Base-by-base conservation (phyloP, 352 stramenopile genomes). In the Pythium brachiatum region DNA sequence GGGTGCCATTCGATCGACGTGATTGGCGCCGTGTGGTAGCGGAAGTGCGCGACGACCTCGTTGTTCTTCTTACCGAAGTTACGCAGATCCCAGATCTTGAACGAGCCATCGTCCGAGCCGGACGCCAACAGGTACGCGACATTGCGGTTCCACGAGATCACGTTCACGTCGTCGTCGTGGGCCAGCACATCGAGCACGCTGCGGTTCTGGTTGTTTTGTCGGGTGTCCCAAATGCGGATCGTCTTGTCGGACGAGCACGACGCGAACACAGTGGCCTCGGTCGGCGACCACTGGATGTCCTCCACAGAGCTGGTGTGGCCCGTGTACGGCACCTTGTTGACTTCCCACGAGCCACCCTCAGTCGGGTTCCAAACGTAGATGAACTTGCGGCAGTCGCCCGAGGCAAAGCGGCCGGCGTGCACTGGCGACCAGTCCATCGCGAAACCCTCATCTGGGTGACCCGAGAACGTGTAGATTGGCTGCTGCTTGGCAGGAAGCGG, bases 1-100 rank as follows among this genome's bases (percentile, higher is more conserved):
- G 97, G 97, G 75, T 99, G 92, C 98, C 98, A 99, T 84, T 99
- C 94, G 57, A 99, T 95, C 21, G 92, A 98, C 36, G 97, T 99
- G 56, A 99, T 97, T 5, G 97, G 96, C 27, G 81, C 96, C 68
- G 92, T 96, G 82, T 99, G 95, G 70, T 94, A 98, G 26, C 90
- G 91, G 68, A 98, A 99, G 69, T 97, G 85, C 20, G 95, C 96
- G 34, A 99, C 82, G 0, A 95, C 93, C 38, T 80, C 83, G 54
- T 96, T 75, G 21, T 79, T 60, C 71, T 92, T 86, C 53, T 70
- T 70, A 41, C 41, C 51, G 66, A 99, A 98, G 70, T 92, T 90
- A 53, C 97, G 88, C 38, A 99, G 81, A 74, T 99, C 97, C 96
- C 96, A 99, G 74, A 97, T 90, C 79, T 97, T 98, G 70, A 98